Conservation (phyloP, 208 protist genomes). For the Jaenimonas drosophilae region DNA sequence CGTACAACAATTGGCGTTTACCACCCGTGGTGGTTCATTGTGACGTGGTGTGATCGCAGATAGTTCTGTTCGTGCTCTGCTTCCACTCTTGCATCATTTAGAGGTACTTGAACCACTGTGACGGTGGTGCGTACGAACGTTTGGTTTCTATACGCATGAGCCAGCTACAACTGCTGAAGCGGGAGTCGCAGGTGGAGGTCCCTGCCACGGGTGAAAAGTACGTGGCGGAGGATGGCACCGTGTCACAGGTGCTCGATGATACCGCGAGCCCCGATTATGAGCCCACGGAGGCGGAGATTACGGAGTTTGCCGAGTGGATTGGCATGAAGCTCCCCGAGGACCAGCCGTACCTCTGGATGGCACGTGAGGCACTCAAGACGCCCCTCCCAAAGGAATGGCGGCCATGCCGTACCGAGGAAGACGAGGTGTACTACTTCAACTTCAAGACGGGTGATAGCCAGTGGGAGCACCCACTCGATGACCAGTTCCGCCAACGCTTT, state of each 20-base stretch:
- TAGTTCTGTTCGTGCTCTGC: too few relatives aligned
- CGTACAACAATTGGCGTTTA: too few relatives aligned
- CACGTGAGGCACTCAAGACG: slow-evolving; percentile 88
- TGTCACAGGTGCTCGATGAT: slow-evolving; percentile 85
- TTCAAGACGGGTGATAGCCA: slow-evolving; percentile 90
- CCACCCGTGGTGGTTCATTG: too few relatives aligned
- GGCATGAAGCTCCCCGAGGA: slow-evolving; percentile 91
- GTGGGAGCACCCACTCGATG: slow-evolving; percentile 94
- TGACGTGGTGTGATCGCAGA: too few relatives aligned
- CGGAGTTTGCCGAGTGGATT: slow-evolving; percentile 89
- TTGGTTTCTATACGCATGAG: too few relatives aligned
- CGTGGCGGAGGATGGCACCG: slow-evolving; percentile 68
- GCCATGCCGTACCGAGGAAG: slow-evolving; percentile 85
- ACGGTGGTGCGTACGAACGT: too few relatives aligned
- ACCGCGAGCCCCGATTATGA: slow-evolving; percentile 80
- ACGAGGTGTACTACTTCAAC: slow-evolving; percentile 96
- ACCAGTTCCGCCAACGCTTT: slow-evolving; percentile 74
- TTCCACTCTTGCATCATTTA: too few relatives aligned
- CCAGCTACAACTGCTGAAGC: background rate
- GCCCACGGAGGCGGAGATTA: slow-evolving; percentile 86
- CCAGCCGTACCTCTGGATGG: slow-evolving; percentile 86
- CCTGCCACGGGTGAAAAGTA: slow-evolving; percentile 64
- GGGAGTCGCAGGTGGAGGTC: slow-evolving; percentile 18
- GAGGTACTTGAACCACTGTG: too few relatives aligned
- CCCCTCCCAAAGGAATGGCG: slow-evolving; percentile 93